A percentile compares a stretch with the other conserved stretches of the same genome.
These are phyloP conservation scores for Ogataea allantospora DNA, from an alignment of 805 yeast species.

Conservation along the genomic window DNA sequence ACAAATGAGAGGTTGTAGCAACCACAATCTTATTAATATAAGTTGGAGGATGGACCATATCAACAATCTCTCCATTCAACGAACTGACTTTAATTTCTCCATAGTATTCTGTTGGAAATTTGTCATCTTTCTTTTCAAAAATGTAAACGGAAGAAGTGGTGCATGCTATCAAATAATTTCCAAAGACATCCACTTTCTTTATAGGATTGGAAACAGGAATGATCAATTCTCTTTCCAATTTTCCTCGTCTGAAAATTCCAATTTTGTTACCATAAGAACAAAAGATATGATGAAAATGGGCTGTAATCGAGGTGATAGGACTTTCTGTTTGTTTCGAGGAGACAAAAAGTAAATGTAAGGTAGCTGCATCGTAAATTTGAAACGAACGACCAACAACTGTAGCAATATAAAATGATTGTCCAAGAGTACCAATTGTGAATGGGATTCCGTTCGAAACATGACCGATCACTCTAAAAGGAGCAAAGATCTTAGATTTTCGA, in stretches of 20 bases:
- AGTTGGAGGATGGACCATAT: conserved; percentile 80
- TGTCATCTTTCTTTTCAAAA: conserved; percentile 36
- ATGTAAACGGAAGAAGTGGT: conserved; percentile 35
- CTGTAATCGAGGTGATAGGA: conserved; percentile 66
- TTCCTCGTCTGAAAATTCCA: conserved; percentile 83
- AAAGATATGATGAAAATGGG: conserved; percentile 82
- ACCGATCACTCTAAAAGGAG: conserved; percentile 87
- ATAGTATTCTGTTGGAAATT: conserved; percentile 61
- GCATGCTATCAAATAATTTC: conserved; percentile 69
- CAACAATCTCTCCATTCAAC: conserved; percentile 71
- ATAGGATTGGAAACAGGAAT: conserved; percentile 39
- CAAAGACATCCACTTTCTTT: conserved; percentile 61
- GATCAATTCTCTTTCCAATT: conserved; percentile 44
- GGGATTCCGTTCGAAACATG: conserved; percentile 86
- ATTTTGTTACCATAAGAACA: conserved; percentile 71
- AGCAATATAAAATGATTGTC: conserved; percentile 81
- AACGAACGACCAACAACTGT: conserved; percentile 88
- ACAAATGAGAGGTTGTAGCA: conserved; percentile 64
- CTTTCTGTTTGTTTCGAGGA: conserved; percentile 74
- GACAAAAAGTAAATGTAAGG: conserved; percentile 79
- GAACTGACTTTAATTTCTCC: conserved; percentile 57
- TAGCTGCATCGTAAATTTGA: conserved; percentile 91
- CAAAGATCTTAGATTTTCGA: conserved; percentile 58
- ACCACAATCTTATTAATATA: conserved; percentile 85
- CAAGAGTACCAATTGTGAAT: conserved; percentile 84